Percentiles rank a stretch among this genome's conserved stretches.
Evolutionary conservation across 768 basidiomycete species (phyloP).

Genomic region (Hygrocybe punicea): DNA sequence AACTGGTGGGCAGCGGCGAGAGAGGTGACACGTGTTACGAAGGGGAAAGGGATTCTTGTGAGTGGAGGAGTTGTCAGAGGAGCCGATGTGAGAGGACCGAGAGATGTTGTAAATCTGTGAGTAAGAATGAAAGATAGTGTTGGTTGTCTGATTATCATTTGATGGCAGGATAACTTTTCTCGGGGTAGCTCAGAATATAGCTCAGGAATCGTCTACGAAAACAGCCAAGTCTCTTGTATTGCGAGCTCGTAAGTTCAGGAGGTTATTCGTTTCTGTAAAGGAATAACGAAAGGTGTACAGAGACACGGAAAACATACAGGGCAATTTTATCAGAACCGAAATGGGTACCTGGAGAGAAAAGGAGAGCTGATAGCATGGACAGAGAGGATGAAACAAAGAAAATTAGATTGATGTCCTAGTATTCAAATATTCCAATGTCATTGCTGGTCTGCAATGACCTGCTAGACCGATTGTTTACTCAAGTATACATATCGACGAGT

Average conservation of each 20-base stretch:
- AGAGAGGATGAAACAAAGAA: no score
- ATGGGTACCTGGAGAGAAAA: no score
- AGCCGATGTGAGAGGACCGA: constrained; percentile 64
- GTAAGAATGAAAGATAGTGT: constrained; percentile 16
- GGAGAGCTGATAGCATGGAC: no score
- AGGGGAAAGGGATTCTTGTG: constrained; percentile 72
- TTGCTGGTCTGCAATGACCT: no score
- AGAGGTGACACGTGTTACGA: constrained; percentile 76
- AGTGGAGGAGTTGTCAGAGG: constrained; percentile 63
- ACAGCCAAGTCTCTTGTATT: constrained; percentile 64
- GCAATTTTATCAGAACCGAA: constrained; percentile 18
- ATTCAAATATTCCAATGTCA: no score
- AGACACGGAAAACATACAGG: constrained; percentile 78
- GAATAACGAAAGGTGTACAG: constrained; percentile 34
- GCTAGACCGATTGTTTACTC: no score
- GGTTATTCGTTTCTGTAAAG: not conserved
- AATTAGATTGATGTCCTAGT: no score
- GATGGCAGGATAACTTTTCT: constrained; percentile 57
- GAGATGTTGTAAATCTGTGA: constrained; percentile 75
- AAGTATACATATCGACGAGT: no score
- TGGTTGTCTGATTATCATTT: not conserved
- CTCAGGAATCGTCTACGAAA: constrained; percentile 59
- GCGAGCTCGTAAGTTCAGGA: constrained; percentile 59
- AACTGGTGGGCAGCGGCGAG: constrained; percentile 83
- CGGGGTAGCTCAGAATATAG: constrained; percentile 63